Evolutionary conservation across 1,284 basidiomycete species (phyloP), one percentile per base, ranked within the genome.

Genomic region (Crucibulum cyathiforme): DNA sequence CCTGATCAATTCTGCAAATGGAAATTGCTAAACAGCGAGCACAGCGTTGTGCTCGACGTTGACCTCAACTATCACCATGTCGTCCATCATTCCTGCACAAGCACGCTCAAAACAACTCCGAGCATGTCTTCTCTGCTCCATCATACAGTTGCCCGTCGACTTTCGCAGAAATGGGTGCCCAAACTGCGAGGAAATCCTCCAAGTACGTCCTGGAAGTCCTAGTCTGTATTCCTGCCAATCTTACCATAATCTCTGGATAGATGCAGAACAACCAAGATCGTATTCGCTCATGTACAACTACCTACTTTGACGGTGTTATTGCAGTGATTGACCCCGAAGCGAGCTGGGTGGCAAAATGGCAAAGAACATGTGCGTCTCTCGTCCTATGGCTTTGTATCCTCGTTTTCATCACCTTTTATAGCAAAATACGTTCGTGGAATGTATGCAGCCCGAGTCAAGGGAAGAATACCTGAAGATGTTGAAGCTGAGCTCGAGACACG

Each of bases 301-400:
- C 92, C 1, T 90, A 94, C 65, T 99, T 93, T 70, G 97, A 98
- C 70, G 98, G 98, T 17, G 85, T 95, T 53, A 94, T 98, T 67
- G 89, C 95, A 5, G 88, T 96, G 64, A 88, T 96, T 57, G 88
- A 95, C 68, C 93, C 96, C 1, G 90, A 95, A 67, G 85, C 88
- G 61, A 96, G 94, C 76, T 99, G 97, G 97, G 96, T 98, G 9
- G 94, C 94, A 13, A 84, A 92, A 66, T 97, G 95, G 95, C 95
- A 97, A 75, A 80, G 95, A 71, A 94, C 90, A 66, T 88, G 94
- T 95, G 65, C 66, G 92, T 85, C 47, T 55, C 39, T n/a, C 55
- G 39, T 48, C 55, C 47, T 56, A 50, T 51, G 52, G 47, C 17
- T 45, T 57, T 17, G 12, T 43, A 13, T 34, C 17, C 49, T 15